phyloP scores from a whole-genome alignment of 768 basidiomycete genomes.

The Daedalea quercina region DNA sequence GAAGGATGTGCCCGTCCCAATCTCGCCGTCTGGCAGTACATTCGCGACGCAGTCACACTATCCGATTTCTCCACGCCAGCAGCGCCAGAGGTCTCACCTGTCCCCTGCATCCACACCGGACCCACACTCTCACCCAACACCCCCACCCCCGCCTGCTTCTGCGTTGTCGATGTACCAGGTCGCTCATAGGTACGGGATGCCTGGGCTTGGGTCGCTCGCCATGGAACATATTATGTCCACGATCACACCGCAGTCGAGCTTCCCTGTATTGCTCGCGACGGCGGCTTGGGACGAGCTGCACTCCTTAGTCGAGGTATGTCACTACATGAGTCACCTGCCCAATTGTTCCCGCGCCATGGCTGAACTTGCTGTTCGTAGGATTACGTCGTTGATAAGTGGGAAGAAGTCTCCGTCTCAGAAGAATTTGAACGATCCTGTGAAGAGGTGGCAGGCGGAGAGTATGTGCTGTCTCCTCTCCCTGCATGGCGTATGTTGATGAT shows the following conservation, averaged over 20 bases:
- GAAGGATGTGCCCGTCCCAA: constrained; percentile 36
- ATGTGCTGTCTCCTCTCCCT: constrained; percentile 22
- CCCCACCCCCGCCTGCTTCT: constrained; percentile 56
- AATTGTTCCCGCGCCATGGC: constrained; percentile 5
- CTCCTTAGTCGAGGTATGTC: constrained; percentile 48
- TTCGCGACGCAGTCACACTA: constrained; percentile 34
- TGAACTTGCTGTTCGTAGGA: constrained; percentile 33
- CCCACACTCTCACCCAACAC: constrained; percentile 67
- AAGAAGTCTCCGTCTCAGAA: constrained; percentile 52
- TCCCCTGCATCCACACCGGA: constrained; percentile 37
- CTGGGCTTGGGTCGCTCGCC: constrained; percentile 56
- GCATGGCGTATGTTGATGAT: background rate
- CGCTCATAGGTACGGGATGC: constrained; percentile 69
- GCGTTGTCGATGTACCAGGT: constrained; percentile 72
- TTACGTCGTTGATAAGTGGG: constrained; percentile 74
- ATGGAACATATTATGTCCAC: constrained; percentile 69
- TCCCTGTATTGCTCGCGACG: constrained; percentile 64
- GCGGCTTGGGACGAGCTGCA: constrained; percentile 61
- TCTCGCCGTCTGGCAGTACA: constrained; percentile 27
- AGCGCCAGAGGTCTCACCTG: constrained; percentile 29
- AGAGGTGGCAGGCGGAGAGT: constrained; percentile 73
- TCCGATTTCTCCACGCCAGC: constrained; percentile 40
- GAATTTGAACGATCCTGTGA: constrained; percentile 68
- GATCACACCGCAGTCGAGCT: constrained; percentile 58
- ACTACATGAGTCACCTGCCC: constrained; percentile 9